phyloP scores from a whole-genome alignment of 352 stramenopile species.

The Phytophthora cactorum region DNA sequence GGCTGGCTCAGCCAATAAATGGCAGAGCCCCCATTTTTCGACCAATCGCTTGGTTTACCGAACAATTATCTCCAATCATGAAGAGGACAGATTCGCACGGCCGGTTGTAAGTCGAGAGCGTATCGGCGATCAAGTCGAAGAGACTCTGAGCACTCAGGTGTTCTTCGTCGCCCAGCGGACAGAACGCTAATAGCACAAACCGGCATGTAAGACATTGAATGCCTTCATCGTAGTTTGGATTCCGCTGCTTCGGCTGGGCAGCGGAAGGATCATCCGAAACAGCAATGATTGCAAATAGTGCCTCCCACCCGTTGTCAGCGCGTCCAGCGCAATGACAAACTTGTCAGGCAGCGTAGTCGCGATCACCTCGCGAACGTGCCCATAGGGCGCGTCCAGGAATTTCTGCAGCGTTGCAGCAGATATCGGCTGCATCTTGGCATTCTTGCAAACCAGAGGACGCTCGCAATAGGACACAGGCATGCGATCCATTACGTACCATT shows the following conservation, averaged over 20 bases:
- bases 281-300: neutral
- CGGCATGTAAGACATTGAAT: neutral
- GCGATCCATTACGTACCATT: neutral
- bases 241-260: neutral
- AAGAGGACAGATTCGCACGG: no score
- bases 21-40: no score
- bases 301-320: no score
- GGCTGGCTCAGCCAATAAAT: no score
- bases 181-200: no score
- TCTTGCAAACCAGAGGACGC: neutral
- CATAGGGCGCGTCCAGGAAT: neutral
- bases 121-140: no score
- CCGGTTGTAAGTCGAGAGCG: no score
- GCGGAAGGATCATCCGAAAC: neutral
- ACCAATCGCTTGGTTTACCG: no score
- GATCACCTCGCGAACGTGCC: neutral
- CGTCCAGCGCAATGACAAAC: no score
- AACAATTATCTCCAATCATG: no score
- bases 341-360: neutral
- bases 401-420: neutral
- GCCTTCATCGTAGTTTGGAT: neutral
- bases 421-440: neutral
- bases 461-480: neutral
- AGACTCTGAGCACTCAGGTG: no score
- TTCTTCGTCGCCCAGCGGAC: no score